Evolutionary conservation across 1,139 yeast genomes (phyloP).

Genomic region (Debaryomycetaceae sp.): DNA sequence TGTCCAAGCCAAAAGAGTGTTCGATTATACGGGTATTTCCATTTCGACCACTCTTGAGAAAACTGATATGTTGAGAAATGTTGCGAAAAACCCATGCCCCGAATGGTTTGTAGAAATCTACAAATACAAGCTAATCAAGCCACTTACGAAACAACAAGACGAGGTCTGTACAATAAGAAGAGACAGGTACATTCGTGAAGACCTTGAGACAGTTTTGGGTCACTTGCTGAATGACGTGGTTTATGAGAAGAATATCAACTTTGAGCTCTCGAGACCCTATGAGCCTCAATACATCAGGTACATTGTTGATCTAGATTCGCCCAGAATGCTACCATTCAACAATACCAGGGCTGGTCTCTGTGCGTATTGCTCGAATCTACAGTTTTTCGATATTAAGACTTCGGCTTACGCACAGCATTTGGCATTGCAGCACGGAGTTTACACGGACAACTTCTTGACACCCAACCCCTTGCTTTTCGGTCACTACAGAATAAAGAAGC

Average conservation of each 20-base stretch:
- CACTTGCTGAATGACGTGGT: slow-evolving; percentile 5
- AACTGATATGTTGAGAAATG: slow-evolving; percentile 4
- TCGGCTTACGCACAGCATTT: slow-evolving; percentile 26
- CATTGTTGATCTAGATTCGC: slow-evolving; percentile 6
- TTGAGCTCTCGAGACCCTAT: slow-evolving; percentile 7
- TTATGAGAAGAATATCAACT: slow-evolving; percentile 8
- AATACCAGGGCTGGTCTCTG: slow-evolving; percentile 23
- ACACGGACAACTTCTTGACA: slow-evolving; percentile 16
- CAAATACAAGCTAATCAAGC: slow-evolving; percentile 5
- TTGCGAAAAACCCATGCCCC: slow-evolving; percentile 8
- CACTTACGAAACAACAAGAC: slow-evolving; percentile 2
- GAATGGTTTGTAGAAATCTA: slow-evolving; percentile 1
- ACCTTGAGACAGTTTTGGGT: slow-evolving; percentile 3
- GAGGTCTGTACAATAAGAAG: slow-evolving; percentile 7
- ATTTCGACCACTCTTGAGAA: slow-evolving; percentile 4
- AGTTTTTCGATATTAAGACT: slow-evolving; percentile 22
- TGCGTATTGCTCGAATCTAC: slow-evolving; percentile 20
- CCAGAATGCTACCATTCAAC: slow-evolving; percentile 10
- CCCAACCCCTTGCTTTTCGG: slow-evolving; percentile 15
- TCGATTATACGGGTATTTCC: slow-evolving; percentile 5
- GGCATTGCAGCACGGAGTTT: slow-evolving; percentile 22
- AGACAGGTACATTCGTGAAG: slow-evolving; percentile 5
- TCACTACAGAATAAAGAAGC: slow-evolving; percentile 13
- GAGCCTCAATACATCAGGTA: slow-evolving; percentile 10
- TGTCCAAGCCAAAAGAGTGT: slow-evolving; percentile 5